Evolutionary conservation across 345 rosid species (phyloP), one percentile per base, ranked within the genome.

Genomic region (Xanthoceras sorbifolium): DNA sequence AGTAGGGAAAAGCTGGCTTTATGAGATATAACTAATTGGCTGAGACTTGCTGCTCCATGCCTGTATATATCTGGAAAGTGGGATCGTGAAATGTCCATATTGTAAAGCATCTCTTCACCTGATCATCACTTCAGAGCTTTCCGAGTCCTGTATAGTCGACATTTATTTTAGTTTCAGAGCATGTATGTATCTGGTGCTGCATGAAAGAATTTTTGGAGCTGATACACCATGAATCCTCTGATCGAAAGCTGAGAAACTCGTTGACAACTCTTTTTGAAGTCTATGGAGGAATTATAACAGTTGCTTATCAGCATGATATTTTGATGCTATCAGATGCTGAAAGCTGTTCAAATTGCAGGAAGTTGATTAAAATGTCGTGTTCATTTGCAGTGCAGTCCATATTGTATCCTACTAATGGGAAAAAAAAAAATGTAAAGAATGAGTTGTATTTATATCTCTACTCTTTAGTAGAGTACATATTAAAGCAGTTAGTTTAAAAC

Each of bases 51-150:
- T 28, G 72, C 76, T 3, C 28, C 26, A 10, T 40, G 44, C 66
- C 18, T 80, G 67, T 70, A 74, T 20, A 65, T 69, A 46, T 79
- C 57, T 65, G 57, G 50, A 29, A 46, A 60, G 72, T 61, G 26
- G 71, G 52, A 72, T 62, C 9, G 32, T 36, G 69, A 54, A 34
- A 34, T 69, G 65, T 20, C 36, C 61, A 31, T 29, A 28, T n/a
- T 0, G 22, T 25, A 36, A 17, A 44, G 36, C 18, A 52, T 44
- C 52, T 11, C 63, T 71, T 18, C 67, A 40, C 26, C 9, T 25
- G 14, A 31, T 59, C 15, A 10, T 48, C 46, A 32, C 50, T 40
- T 26, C 18, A 67, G 38, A 46, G 18, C 61, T 9, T 62, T 46
- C 31, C 34, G 34, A 31, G 34, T 36, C 50, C 28, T 67, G 75